phyloP scores from a whole-genome alignment of 2,329 filamentous ascomycete genomes.

The Lecanoromycetidae sp. region DNA sequence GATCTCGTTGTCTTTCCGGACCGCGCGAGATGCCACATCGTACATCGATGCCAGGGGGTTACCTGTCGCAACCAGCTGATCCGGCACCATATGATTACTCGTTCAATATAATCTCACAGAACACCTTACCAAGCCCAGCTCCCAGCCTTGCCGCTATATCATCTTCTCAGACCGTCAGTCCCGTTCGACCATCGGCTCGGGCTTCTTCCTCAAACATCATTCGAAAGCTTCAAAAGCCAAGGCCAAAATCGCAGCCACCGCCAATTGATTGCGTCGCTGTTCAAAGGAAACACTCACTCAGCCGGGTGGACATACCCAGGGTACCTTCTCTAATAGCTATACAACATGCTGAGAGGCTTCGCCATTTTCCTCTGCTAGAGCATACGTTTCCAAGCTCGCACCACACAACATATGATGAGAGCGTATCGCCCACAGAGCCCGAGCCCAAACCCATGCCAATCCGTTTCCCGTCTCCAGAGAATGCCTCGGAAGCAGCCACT shows the following conservation, averaged over 20 bases:
- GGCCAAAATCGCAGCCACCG: slow-evolving; percentile 14
- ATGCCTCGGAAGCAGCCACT: slow-evolving; percentile 16
- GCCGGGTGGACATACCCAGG: slow-evolving; percentile 11
- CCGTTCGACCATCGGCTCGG: slow-evolving; percentile 1
- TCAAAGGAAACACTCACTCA: slow-evolving; percentile 1
- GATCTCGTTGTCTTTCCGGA: background rate
- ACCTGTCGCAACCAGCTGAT: background rate
- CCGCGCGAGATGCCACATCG: background rate
- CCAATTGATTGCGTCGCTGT: slow-evolving; percentile 7
- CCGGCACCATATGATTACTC: background rate
- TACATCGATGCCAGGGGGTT: background rate
- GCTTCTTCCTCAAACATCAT: background rate
- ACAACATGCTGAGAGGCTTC: slow-evolving; percentile 14
- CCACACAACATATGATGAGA: slow-evolving; percentile 5
- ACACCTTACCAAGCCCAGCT: background rate
- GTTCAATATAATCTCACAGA: background rate
- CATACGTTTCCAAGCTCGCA: slow-evolving; percentile 15
- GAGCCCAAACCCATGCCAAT: slow-evolving; percentile 18
- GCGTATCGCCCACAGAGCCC: slow-evolving; percentile 3
- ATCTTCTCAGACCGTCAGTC: background rate
- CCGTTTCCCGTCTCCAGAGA: slow-evolving; percentile 21
- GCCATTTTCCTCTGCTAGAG: slow-evolving; percentile 12
- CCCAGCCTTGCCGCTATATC: background rate
- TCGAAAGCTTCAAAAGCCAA: slow-evolving; percentile 13
- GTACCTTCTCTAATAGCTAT: slow-evolving; percentile 15